phyloP scores from a whole-genome alignment of 148 eudicot species.

The Heliamphora exappendiculata region DNA sequence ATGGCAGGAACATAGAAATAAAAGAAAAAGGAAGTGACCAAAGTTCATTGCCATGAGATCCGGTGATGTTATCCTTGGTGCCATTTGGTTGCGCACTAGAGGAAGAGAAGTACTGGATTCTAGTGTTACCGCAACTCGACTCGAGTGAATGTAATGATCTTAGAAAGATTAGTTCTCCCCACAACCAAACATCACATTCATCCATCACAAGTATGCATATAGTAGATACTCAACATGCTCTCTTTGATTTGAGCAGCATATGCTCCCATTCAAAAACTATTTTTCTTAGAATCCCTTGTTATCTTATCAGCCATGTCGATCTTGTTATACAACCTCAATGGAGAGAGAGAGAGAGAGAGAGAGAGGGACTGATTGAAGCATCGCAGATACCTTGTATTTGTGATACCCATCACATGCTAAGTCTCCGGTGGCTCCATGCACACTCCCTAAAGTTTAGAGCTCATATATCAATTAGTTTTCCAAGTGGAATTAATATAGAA shows the following conservation, averaged over 20 bases:
- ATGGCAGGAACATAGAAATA: no score
- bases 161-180: no score
- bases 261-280: neutral
- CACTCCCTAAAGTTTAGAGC: conserved; percentile 19
- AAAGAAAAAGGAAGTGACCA: no score
- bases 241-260: neutral
- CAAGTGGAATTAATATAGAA: no score
- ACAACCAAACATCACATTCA: no score
- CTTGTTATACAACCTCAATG: no score
- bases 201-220: neutral
- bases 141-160: no score
- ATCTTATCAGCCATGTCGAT: neutral
- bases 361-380: neutral
- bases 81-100: no score
- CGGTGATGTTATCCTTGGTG: no score
- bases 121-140: no score
- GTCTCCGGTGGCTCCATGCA: conserved; percentile 36
- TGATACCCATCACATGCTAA: conserved; percentile 52
- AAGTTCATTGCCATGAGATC: no score
- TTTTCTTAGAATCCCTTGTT: neutral
- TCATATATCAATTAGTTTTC: neutral
- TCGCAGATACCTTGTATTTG: conserved; percentile 47
- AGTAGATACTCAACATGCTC: neutral
- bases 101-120: no score
- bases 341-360: neutral